Evolutionary conservation across 1,139 yeast species (phyloP).

Genomic region (Saccharomyces hybrid): DNA sequence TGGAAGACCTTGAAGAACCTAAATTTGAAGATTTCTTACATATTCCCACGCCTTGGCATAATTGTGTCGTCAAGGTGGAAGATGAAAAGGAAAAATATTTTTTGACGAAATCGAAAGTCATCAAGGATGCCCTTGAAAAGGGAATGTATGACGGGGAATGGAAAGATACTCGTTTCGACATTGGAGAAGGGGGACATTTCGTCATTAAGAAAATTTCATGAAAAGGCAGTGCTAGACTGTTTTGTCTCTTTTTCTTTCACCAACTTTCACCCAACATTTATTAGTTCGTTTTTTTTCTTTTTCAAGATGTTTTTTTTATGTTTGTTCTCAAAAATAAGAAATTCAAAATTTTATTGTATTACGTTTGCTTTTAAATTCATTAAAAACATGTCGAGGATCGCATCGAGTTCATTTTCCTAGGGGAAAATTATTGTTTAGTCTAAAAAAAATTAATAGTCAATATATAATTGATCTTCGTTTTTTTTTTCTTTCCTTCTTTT

Average conservation of each 20-base stretch:
- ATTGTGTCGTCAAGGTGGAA: conserved; percentile 42
- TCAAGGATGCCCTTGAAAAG: conserved; percentile 30
- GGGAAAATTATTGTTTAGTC: background rate
- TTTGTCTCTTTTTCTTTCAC: background rate
- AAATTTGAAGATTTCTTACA: conserved; percentile 43
- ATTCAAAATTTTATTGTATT: too few species aligned
- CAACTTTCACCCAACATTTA: background rate
- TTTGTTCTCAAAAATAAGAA: background rate
- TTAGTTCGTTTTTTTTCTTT: background rate
- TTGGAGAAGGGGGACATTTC: conserved; percentile 32
- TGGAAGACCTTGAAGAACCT: conserved; percentile 36
- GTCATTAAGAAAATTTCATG: conserved; percentile 7
- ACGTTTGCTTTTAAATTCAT: too few species aligned
- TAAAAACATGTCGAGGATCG: too few species aligned
- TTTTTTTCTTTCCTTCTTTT: background rate
- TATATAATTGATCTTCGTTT: background rate
- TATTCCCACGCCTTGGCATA: conserved; percentile 64
- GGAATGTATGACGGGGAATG: conserved; percentile 31
- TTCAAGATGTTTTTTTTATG: background rate
- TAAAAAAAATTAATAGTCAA: background rate
- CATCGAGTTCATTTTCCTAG: too few species aligned
- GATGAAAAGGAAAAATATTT: conserved; percentile 21
- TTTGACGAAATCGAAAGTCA: conserved; percentile 32
- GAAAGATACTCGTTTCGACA: conserved; percentile 25
- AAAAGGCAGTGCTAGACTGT: background rate